Conservation (phyloP, 2,329 filamentous ascomycete species). For the Emergomyces pasteurianus region DNA sequence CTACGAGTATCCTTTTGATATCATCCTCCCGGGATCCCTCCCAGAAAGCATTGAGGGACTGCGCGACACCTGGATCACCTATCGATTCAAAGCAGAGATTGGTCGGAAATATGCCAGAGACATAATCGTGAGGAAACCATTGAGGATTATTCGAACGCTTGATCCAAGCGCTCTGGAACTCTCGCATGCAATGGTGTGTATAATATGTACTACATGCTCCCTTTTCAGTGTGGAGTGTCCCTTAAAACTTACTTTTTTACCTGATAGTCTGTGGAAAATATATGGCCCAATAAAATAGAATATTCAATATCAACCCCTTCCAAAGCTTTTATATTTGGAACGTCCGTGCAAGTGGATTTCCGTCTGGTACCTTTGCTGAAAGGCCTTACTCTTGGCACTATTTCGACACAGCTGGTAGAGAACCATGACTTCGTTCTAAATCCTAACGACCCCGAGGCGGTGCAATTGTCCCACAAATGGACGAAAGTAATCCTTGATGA, state of each 20-base stretch:
- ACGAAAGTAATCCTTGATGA: conserved; percentile 55
- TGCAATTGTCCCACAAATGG: conserved; percentile 43
- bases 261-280: conserved; percentile 66
- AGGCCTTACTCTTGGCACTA: conserved; percentile 71
- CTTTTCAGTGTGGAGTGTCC: not conserved
- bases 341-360: conserved; percentile 72
- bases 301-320: conserved; percentile 90
- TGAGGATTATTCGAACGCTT: conserved; percentile 66
- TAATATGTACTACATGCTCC: not conserved
- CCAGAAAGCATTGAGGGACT: conserved; percentile 88
- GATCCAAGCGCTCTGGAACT: conserved; percentile 66
- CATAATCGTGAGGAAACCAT: conserved; percentile 63
- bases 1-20: conserved; percentile 73
- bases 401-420: conserved; percentile 71
- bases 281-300: conserved; percentile 95
- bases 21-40: conserved; percentile 53
- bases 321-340: conserved; percentile 89
- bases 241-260: not conserved
- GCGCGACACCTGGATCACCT: conserved; percentile 73
- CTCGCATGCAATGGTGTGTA: conserved; percentile 64
- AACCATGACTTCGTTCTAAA: conserved; percentile 53
- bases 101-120: conserved; percentile 85
- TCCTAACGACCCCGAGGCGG: conserved; percentile 33
- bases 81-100: conserved; percentile 82
- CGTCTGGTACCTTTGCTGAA: conserved; percentile 80